phyloP scores from a whole-genome alignment of 2,329 filamentous ascomycete species.

The Colletotrichum lini region DNA sequence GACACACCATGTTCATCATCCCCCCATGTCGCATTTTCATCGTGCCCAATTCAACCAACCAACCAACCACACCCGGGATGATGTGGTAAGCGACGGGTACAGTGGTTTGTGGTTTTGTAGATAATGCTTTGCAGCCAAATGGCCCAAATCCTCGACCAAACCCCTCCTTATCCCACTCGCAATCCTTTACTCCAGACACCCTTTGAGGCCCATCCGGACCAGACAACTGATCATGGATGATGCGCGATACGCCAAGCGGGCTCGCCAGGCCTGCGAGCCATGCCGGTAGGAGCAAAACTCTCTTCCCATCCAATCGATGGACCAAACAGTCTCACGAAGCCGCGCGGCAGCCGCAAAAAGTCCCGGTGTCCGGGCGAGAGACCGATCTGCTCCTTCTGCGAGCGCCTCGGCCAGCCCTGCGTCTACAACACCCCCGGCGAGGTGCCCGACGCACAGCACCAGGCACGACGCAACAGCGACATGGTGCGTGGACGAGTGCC shows the following conservation, averaged over 20 bases:
- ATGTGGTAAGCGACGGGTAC: background rate
- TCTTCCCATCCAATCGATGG: background rate
- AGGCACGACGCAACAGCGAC: conserved; percentile 5
- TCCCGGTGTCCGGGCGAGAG: conserved; percentile 25
- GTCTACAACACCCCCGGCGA: conserved; percentile 16
- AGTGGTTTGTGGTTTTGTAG: background rate
- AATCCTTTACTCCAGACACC: no score
- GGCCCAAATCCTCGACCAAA: background rate
- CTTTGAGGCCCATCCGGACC: background rate
- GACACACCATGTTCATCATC: background rate
- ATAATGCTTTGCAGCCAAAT: background rate
- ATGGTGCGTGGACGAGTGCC: background rate
- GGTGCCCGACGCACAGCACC: background rate
- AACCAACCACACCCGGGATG: background rate
- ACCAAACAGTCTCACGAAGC: conserved; percentile 1
- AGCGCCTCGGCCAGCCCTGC: conserved; percentile 23
- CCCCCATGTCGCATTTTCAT: no score
- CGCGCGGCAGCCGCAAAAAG: conserved; percentile 9
- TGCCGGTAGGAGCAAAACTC: conserved; percentile 12
- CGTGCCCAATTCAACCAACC: background rate
- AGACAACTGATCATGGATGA: conserved; percentile 20
- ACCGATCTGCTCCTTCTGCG: conserved; percentile 22
- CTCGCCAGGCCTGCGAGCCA: conserved; percentile 32
- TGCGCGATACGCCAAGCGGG: conserved; percentile 32
- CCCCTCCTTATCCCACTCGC: no score